Percentiles rank a stretch among this genome's conserved stretches.
Evolutionary conservation across 805 yeast genomes (phyloP).

Genomic region (Metschnikowia santaceciliae): DNA sequence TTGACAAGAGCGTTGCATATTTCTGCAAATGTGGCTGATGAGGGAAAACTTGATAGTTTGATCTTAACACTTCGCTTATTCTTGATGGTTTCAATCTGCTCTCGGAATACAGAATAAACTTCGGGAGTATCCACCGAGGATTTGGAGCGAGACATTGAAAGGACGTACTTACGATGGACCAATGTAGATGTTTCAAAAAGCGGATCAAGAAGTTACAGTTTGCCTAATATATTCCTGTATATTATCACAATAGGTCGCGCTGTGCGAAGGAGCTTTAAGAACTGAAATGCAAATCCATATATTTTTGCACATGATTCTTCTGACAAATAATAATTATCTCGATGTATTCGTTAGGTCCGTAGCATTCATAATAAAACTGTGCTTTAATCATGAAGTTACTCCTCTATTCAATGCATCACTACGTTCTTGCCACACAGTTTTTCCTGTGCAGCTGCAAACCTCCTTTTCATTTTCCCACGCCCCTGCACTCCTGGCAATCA

Average conservation of each 20-base stretch:
- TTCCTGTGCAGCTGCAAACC: slow-evolving; percentile 93
- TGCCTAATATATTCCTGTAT: background rate
- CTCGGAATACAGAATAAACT: slow-evolving; percentile 1
- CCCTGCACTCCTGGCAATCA: slow-evolving; percentile 94
- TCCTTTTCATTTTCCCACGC: slow-evolving; percentile 93
- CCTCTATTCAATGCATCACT: slow-evolving; percentile 68
- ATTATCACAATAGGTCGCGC: background rate
- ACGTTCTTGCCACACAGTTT: slow-evolving; percentile 94
- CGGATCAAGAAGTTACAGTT: background rate
- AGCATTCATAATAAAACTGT: background rate
- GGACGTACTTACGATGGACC: background rate
- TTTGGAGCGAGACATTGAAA: slow-evolving; percentile 2
- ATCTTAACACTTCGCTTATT: slow-evolving; percentile 13
- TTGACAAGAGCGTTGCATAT: slow-evolving; percentile 12
- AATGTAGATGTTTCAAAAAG: background rate
- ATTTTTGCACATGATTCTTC: background rate
- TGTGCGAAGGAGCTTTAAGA: background rate
- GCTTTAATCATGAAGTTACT: slow-evolving; percentile 22
- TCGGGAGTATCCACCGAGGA: slow-evolving; percentile 3
- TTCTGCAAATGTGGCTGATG: slow-evolving; percentile 7
- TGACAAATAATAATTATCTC: background rate
- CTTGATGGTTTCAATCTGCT: slow-evolving; percentile 12
- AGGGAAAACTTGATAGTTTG: slow-evolving; percentile 11
- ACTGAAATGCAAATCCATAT: background rate
- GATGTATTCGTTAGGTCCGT: background rate